A percentile compares a stretch with the other conserved stretches of the same genome.
Evolutionary conservation across 116 monocot genomes (phyloP).

Genomic region (Thalassia testudinum): DNA sequence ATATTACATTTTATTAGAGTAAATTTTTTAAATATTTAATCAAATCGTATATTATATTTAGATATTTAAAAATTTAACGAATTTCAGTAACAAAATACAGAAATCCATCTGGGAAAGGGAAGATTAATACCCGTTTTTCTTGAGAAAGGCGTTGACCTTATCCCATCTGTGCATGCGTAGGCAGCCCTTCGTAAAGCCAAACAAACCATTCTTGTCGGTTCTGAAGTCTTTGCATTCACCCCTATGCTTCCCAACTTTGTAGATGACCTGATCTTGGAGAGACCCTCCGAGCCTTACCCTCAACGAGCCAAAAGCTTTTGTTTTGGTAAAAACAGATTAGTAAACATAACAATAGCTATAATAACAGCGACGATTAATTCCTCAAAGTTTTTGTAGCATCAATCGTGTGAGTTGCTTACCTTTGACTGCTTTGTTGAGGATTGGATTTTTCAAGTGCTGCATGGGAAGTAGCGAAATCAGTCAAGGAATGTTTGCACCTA

Average conservation of each 20-base stretch:
- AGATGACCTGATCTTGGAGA: constrained; percentile 83
- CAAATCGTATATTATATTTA: no score
- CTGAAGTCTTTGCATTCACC: constrained; percentile 46
- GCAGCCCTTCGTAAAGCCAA: constrained; percentile 75
- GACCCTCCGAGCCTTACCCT: constrained; percentile 81
- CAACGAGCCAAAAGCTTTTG: constrained; percentile 65
- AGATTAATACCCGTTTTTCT: constrained; percentile 37
- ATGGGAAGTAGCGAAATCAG: no score
- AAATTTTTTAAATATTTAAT: no score
- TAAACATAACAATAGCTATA: no score
- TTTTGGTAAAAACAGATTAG: no score
- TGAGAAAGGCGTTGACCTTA: constrained; percentile 75
- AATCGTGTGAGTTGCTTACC: constrained; percentile 17
- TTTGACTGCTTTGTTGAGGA: constrained; percentile 60
- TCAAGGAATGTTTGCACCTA: no score
- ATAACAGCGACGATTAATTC: no score
- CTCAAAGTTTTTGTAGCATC: no score
- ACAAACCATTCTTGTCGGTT: constrained; percentile 54
- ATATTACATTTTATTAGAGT: no score
- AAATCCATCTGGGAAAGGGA: no score
- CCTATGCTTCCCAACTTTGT: constrained; percentile 20
- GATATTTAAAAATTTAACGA: no score
- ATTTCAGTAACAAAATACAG: no score
- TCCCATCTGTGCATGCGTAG: constrained; percentile 83
- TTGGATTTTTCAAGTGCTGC: constrained; percentile 52